A percentile compares a stretch with the other conserved stretches of the same genome.
Conservation (phyloP, 2,329 filamentous ascomycete genomes). For the Gaeumannomyces tritici region DNA sequence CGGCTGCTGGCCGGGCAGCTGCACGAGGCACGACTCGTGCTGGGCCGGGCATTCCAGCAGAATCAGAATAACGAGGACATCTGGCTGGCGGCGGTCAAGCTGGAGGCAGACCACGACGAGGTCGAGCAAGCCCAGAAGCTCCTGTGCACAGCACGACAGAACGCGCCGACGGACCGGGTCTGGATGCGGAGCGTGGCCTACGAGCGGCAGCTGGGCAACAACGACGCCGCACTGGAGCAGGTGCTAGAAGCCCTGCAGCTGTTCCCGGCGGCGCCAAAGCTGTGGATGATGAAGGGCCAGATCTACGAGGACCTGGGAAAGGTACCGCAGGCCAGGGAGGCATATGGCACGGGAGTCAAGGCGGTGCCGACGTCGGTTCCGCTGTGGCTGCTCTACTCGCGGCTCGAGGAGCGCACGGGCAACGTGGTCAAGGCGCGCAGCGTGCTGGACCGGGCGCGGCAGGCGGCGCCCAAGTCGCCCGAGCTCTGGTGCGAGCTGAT, state of each 20-base stretch:
- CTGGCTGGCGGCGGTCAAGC: conserved; percentile 90
- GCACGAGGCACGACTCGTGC: conserved; percentile 74
- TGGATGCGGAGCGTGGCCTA: conserved; percentile 96
- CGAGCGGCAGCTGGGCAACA: conserved; percentile 74
- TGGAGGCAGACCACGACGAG: conserved; percentile 84
- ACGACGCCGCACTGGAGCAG: conserved; percentile 74
- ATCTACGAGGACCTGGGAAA: conserved; percentile 83
- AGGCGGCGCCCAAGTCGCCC: conserved; percentile 76
- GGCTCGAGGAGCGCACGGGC: conserved; percentile 78
- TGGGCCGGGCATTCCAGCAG: conserved; percentile 85
- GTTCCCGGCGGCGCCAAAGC: conserved; percentile 77
- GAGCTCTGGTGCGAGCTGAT: conserved; percentile 92
- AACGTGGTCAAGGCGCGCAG: conserved; percentile 86
- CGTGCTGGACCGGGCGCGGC: conserved; percentile 81
- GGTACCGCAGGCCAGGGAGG: conserved; percentile 76
- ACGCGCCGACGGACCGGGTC: conserved; percentile 89
- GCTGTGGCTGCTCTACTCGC: conserved; percentile 80
- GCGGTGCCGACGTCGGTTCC: conserved; percentile 76
- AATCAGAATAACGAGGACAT: conserved; percentile 97
- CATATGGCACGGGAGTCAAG: conserved; percentile 80
- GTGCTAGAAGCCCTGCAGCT: conserved; percentile 77
- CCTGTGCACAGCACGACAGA: conserved; percentile 70
- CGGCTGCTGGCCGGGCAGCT: conserved; percentile 85
- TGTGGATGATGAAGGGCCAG: conserved; percentile 99
- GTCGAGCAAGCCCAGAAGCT: conserved; percentile 74